These are phyloP conservation scores for Boletus subparvulus DNA, from an alignment of 768 basidiomycete genomes.

Conservation along the genomic window DNA sequence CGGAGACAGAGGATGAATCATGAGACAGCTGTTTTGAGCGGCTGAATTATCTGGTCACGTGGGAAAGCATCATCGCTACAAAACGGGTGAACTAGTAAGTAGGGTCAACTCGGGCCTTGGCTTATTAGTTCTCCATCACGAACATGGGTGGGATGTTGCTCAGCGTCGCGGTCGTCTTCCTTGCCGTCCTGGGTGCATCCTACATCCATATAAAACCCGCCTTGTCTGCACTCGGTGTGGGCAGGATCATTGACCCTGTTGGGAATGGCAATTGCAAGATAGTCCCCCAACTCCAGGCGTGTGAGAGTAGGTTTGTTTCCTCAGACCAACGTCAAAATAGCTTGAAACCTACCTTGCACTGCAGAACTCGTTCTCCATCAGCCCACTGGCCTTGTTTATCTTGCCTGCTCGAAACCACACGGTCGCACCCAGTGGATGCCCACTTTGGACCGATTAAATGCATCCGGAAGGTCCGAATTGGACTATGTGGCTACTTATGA, in stretches of 20 bases:
- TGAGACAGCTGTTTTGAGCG: not conserved
- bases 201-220: constrained; percentile 52
- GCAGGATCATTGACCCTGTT: constrained; percentile 43
- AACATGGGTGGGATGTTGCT: constrained; percentile 1
- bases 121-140: not conserved
- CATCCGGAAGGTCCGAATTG: constrained; percentile 37
- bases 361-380: constrained; percentile 61
- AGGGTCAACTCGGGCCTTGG: not conserved
- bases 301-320: constrained; percentile 52
- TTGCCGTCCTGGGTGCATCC: constrained; percentile 42
- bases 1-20: too few relatives aligned
- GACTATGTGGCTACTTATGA: constrained; percentile 67
- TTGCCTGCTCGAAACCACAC: constrained; percentile 57
- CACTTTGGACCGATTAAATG: constrained; percentile 33
- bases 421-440: constrained; percentile 57
- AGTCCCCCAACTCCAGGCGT: constrained; percentile 58
- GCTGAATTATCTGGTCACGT: constrained; percentile 1
- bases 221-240: constrained; percentile 43
- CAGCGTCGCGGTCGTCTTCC: constrained; percentile 24
- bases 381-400: constrained; percentile 54
- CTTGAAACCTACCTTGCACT: not conserved
- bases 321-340: not conserved
- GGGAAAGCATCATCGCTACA: not conserved
- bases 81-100: too few relatives aligned
- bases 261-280: constrained; percentile 50